Conservation (phyloP, 768 basidiomycete species). For the Mrakia gelida region DNA sequence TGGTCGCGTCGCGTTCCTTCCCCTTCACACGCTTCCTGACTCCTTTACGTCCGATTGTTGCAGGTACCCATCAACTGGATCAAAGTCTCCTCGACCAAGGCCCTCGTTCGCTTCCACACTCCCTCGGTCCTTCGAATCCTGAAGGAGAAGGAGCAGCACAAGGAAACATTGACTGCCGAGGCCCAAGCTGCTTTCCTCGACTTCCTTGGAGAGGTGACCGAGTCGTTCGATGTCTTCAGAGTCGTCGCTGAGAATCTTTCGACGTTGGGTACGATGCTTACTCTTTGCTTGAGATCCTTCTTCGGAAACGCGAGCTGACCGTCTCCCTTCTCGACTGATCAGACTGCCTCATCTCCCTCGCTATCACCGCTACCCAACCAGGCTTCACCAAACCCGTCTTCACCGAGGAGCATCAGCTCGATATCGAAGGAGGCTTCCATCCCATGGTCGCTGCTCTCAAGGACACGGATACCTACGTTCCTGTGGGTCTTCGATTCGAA, state of each 20-base stretch:
- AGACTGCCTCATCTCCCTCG: constrained; percentile 82
- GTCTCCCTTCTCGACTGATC: background rate
- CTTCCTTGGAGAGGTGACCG: constrained; percentile 68
- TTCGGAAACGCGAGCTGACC: background rate
- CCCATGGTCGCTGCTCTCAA: constrained; percentile 82
- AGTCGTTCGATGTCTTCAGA: constrained; percentile 67
- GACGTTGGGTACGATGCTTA: constrained; percentile 47
- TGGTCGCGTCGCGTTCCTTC: too few species aligned
- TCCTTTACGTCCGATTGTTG: too few species aligned
- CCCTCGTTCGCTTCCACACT: constrained; percentile 61
- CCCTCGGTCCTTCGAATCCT: constrained; percentile 53
- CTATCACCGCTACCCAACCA: constrained; percentile 67
- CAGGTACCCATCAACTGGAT: constrained; percentile 43
- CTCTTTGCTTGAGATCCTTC: background rate
- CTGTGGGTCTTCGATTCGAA: constrained; percentile 41
- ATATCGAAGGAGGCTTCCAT: constrained; percentile 80
- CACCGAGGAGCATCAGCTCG: constrained; percentile 57
- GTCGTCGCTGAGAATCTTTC: constrained; percentile 76
- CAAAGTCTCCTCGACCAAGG: constrained; percentile 34
- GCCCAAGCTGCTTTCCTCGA: constrained; percentile 55
- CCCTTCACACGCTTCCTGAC: constrained; percentile 46
- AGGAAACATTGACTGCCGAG: constrained; percentile 64
- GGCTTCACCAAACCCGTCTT: constrained; percentile 77
- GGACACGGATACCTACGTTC: constrained; percentile 70
- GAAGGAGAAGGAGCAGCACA: constrained; percentile 67